Percentiles rank a stretch among this genome's conserved stretches.
These are phyloP conservation scores for Solanum clarkiae DNA, from an alignment of 257 asterid species.

Conservation along the genomic window DNA sequence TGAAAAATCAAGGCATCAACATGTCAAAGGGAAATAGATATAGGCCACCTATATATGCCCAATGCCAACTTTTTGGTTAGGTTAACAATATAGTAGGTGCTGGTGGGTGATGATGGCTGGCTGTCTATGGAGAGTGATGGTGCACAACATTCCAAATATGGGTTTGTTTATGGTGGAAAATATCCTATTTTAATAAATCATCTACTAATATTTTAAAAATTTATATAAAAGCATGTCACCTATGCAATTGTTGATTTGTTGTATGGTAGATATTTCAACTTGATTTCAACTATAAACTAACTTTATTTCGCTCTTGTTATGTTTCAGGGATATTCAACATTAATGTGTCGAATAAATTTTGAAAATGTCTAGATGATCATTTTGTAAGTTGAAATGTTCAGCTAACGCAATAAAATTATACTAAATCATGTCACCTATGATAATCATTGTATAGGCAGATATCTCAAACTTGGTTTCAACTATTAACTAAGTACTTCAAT, in stretches of 20 bases:
- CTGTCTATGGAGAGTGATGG: neutral
- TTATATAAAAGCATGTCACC: neutral
- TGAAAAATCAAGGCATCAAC: neutral
- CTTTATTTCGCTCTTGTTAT: neutral
- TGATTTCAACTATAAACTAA: neutral
- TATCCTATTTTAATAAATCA: neutral
- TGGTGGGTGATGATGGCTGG: neutral
- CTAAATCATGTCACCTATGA: too few relatives aligned
- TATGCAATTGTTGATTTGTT: too few relatives aligned
- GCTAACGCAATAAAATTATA: neutral
- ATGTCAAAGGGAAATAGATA: neutral
- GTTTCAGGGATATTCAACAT: accelerated
- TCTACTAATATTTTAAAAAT: neutral
- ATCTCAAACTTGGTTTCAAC: neutral
- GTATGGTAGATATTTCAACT: neutral
- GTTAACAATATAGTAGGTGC: neutral
- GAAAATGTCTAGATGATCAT: neutral
- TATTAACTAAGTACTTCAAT: neutral
- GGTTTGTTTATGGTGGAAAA: neutral
- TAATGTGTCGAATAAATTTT: neutral
- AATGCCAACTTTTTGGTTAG: neutral
- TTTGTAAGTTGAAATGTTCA: neutral
- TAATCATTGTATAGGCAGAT: neutral
- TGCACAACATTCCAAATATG: neutral
- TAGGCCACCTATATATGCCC: neutral